Conservation (phyloP, 306 rosid species). For the Casuarina equisetifolia region DNA sequence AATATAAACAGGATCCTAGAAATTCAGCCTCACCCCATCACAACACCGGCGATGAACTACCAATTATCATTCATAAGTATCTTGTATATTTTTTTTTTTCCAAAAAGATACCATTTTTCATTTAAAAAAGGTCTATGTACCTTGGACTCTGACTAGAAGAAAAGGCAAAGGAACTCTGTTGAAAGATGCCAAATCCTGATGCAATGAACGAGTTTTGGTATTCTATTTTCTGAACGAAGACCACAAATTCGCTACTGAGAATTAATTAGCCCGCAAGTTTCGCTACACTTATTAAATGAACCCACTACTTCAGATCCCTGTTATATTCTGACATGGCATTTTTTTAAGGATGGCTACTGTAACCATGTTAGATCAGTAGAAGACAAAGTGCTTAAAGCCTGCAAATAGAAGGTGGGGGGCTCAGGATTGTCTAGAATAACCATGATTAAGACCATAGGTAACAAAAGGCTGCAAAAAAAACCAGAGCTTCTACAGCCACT, state of each 20-base stretch:
- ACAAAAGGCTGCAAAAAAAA: background rate
- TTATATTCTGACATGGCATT: background rate
- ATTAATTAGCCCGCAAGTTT: background rate
- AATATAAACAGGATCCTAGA: conserved; percentile 23
- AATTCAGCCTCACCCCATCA: conserved; percentile 14
- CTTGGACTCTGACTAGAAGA: too few relatives aligned
- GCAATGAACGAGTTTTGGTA: background rate
- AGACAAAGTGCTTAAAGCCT: background rate
- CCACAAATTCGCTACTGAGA: background rate
- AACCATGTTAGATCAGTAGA: conserved; percentile 4
- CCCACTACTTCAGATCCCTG: background rate
- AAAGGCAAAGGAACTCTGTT: too few relatives aligned
- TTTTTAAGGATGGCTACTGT: background rate
- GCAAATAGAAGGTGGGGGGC: background rate
- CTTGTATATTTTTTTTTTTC: too few relatives aligned
- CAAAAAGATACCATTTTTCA: background rate
- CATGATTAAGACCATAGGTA: too few relatives aligned
- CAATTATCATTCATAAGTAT: background rate
- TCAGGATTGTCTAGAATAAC: too few relatives aligned
- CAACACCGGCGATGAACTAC: background rate
- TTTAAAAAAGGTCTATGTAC: background rate
- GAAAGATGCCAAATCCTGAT: too few relatives aligned
- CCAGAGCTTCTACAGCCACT: background rate
- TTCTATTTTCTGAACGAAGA: background rate
- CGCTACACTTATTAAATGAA: background rate